Base-by-base conservation (phyloP, 306 rosid genomes). In the Lathyrus sativus region DNA sequence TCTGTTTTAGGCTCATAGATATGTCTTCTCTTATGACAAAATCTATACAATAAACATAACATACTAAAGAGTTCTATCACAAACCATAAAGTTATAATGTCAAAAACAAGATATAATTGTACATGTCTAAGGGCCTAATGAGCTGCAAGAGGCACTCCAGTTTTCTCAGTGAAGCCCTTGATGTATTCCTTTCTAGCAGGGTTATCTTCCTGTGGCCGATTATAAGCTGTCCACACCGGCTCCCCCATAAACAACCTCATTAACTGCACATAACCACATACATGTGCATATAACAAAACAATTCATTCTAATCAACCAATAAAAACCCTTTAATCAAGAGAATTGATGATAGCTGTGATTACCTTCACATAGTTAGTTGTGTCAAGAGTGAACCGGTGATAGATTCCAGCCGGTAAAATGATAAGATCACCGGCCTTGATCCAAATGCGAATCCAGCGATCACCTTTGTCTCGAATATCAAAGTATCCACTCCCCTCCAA, bases 321-420 rank as follows among this genome's bases (percentile, higher is more conserved):
- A 35, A 19, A 22, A 9, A 17, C 33, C 8, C 11, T 9, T 51
- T 48, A 0, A 35, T 68, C 41, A 38, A 43, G 4, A 5, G 7
- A 33, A 1, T 5, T 5, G 8, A 6, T 64, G 45, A 12, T 41
- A 9, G 9, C 0, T 24, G 5, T 29, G 41, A 22, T 67, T 82
- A 89, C 98, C 96, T 87, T 90, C 5, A 87, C 80, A 72, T 85
- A 88, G 69, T 92, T 86, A 68, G 29, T 80, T 50, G 91, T 81
- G 78, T 92, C 93, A 9, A 90, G 86, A 73, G 98, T 90, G 84
- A 92, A 90, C 24, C 96, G 79, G 35, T 92, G 96, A 80, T 92
- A 92, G 71, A 92, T 92, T 74, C 98, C 96, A 1, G 96, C 96
- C n/a, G 98, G 98, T 68, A 90, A 85, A 35, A 90, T 88, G 81